Base-by-base conservation (phyloP, 495 filamentous ascomycete species). In the Lepidopterella palustris region DNA sequence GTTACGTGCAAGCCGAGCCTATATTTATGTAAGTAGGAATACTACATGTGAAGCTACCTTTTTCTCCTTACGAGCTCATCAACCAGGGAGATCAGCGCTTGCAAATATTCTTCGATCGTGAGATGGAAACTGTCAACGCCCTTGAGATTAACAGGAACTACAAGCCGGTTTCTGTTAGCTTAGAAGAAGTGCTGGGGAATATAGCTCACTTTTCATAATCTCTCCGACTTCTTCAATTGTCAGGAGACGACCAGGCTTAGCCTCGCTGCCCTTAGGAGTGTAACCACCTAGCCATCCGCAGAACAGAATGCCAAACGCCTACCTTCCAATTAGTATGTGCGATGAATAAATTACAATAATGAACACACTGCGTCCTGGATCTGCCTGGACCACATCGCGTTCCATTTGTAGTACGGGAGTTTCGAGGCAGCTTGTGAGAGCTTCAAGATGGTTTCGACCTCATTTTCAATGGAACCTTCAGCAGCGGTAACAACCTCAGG, bases 341-440 rank as follows among this genome's bases (percentile, higher is more conserved):
- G 59, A 55, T 66, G 55, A 56, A 76, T 81, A 83, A 32, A 3
- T 4, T 29, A 32, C 10, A 4, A 6, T n/a, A n/a, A 31, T 28
- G 13, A 25, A 55, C 75, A 26, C 64, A 86, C 87, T 45, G 86
- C 80, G 71, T 93, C 90, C 74, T 97, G 93, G 24, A 97, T 74
- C 62, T 88, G 83, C 27, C 89, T 82, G 5, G 82, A 79, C 95
- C 95, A 98, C 70, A 88, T 76, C 20, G 77, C 74, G 69, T 97
- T 97, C 73, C 92, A 86, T 77, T 95, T 96, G 84, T 96, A 97
- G 75, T 96, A 98, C 0, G 93, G 92, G 67, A 92, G 84, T 64
- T 86, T 76, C 39, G 90, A 89, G 5, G 90, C 87, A 51, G 89
- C 81, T 45, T 74, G 71, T 47, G 84, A 80, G 48, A 98, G 82